Conservation (phyloP, 352 stramenopile species). For the Pythium chondricola region DNA sequence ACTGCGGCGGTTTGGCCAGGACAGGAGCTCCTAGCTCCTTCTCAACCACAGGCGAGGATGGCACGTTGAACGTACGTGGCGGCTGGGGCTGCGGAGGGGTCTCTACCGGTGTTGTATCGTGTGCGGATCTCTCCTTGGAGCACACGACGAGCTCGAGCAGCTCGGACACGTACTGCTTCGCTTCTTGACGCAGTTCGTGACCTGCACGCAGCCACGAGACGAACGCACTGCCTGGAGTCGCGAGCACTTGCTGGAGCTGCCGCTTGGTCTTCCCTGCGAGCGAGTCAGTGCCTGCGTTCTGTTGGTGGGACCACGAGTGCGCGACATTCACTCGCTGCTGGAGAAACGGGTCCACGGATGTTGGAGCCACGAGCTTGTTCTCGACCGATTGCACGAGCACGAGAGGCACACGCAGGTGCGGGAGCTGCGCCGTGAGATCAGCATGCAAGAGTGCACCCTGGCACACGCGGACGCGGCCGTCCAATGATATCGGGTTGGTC, state of each 20-base stretch:
- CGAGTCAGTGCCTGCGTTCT: conserved; percentile 26
- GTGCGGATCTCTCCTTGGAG: conserved; percentile 34
- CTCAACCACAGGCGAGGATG: too few species aligned
- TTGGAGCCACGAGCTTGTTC: conserved; percentile 78
- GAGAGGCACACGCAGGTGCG: conserved; percentile 60
- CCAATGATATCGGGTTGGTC: conserved; percentile 87
- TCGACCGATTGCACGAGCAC: conserved; percentile 87
- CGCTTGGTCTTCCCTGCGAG: conserved; percentile 43
- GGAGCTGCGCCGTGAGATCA: conserved; percentile 53
- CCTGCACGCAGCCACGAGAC: conserved; percentile 85
- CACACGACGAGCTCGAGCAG: conserved; percentile 78
- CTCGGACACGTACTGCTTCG: conserved; percentile 73
- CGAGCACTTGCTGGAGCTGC: conserved; percentile 48
- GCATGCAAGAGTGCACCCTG: conserved; percentile 71
- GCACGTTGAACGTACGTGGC: too few species aligned
- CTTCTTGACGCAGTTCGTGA: conserved; percentile 86
- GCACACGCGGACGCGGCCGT: conserved; percentile 79
- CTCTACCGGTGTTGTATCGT: too few species aligned
- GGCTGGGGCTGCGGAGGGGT: too few species aligned
- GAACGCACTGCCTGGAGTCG: conserved; percentile 59
- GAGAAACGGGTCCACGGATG: conserved; percentile 89
- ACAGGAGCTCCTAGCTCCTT: too few species aligned
- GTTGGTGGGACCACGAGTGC: conserved; percentile 76
- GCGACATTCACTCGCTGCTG: conserved; percentile 63
- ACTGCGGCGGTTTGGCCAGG: too few species aligned